phyloP scores from a whole-genome alignment of 202 grass and related monocot species.

The Zizania palustris region DNA sequence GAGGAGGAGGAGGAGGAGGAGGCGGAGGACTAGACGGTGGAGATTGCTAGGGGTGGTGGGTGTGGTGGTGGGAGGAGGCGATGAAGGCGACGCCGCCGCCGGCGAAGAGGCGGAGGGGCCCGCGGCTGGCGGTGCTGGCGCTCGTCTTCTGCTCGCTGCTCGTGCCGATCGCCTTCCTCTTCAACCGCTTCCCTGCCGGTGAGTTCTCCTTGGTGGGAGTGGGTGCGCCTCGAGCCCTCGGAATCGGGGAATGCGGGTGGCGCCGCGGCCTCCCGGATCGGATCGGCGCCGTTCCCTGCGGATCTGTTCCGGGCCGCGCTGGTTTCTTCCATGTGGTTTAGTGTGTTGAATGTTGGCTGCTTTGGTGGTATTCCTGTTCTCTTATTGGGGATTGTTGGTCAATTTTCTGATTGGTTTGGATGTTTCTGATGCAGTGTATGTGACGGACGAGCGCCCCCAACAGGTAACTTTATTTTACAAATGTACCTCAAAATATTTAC shows the following conservation, averaged over 20 bases:
- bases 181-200: slow-evolving; percentile 82
- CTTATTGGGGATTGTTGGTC: slow-evolving; percentile 32
- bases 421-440: slow-evolving; percentile 76
- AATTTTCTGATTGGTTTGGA: slow-evolving; percentile 49
- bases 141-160: slow-evolving; percentile 96
- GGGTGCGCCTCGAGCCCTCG: background rate
- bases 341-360: slow-evolving; percentile 34
- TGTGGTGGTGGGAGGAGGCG: slow-evolving; percentile 38
- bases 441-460: slow-evolving; percentile 76
- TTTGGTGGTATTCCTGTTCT: slow-evolving; percentile 28
- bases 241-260: slow-evolving; percentile 50
- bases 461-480: slow-evolving; percentile 58
- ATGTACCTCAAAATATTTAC: background rate
- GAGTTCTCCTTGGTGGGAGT: slow-evolving; percentile 16
- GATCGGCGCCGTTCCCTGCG: slow-evolving; percentile 46
- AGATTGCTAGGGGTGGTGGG: slow-evolving; percentile 27
- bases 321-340: slow-evolving; percentile 32
- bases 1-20: slow-evolving; percentile 16
- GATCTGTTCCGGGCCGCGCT: slow-evolving; percentile 47
- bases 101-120: slow-evolving; percentile 85
- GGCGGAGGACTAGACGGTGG: slow-evolving; percentile 1
- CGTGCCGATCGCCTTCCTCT: slow-evolving; percentile 93
- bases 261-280: slow-evolving; percentile 40
- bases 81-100: slow-evolving; percentile 78
- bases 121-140: slow-evolving; percentile 76